Evolutionary conservation across 257 asterid species (phyloP), one percentile per base, ranked within the genome.

Genomic region (Coffea canephora): DNA sequence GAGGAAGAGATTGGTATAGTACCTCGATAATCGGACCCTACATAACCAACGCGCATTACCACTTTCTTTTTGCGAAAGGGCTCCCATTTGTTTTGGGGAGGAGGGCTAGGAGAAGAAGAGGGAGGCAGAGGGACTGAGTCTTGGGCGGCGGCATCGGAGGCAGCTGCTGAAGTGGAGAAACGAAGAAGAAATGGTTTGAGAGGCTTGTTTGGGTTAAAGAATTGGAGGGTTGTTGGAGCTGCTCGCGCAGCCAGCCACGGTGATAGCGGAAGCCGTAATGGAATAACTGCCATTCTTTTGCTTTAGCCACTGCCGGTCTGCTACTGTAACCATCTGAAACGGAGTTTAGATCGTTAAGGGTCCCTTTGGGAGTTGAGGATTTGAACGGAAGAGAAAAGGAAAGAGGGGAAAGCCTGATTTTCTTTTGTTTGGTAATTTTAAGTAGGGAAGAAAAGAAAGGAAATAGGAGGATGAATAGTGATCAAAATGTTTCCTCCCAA

Each of bases 11-110:
- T n/a, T 46, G 18, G 18, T 15, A n/a, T 21, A 59, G 19, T 15
- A 92, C 99, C 98, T 90, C 96, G 89, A 85, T 92, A 93, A 79
- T 88, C 88, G 71, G 99, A 90, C 46, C 99, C 99, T 16, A 93
- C 94, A 64, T 95, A 95, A 65, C 99, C 99, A 48, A 95, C 97
- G 39, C 97, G 98, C 97, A 95, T 93, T 67, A 92, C 97, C 31
- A 95, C 97, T 89, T 93, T 95, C 93, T 95, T 95, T 86, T 93
- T 95, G 76, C 94, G 91, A 77, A 90, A 82, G 67, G n/a, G 64
- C 73, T 91, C 93, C 99, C 99, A 95, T 84, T 82, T 90, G 50
- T 2, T 77, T 6, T 25, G 65, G 6, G n/a, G n/a, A n/a, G 65
- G 23, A 59, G 11, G 65, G 23, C 41, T 52, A 8, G n/a, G 69